Base-by-base conservation (phyloP, 208 protist species). In the Acanthamoeba healyi region DNA sequence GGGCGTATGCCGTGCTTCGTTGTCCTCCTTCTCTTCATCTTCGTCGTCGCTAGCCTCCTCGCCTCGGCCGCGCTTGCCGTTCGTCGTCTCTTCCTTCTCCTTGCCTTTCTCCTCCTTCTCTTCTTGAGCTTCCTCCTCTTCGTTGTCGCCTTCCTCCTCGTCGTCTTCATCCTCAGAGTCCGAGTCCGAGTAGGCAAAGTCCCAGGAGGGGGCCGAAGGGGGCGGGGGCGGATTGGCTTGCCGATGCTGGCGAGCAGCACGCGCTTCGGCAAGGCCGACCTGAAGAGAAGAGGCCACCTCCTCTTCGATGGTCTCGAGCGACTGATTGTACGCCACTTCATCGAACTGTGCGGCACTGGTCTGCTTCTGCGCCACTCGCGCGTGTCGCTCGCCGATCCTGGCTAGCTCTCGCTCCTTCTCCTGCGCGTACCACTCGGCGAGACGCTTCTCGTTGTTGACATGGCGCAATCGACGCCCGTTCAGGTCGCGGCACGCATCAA, bases 401-500 rank as follows among this genome's bases (percentile, higher is more conserved):
- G 34, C 54, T 22, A 46, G 38, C 24, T 91, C 56, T 12, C 84
- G 84, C 46, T 70, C 84, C 34, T 46, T 44, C 56, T 70, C 84
- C 5, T 87, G 42, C 5, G 79, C 79, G n/a, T 87, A 63, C 79
- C 79, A 87, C 44, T 87, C 79, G 0, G 79, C 84, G 15, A 91
- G n/a, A 0, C 44, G 17, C 56, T 70, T 63, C 22, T 91, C 84
- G 54, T 63, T 70, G 56, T 91, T 91, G 10, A 51, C 84, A 38
- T 91, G 84, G 54, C 84, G 84, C 56, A 91, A 36, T 29, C 84
- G 22, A 10, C 84, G 46, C 7, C 84, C 84, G 56, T 63, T 44
- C 10, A 91, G 32, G 24, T 91, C 84, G 36, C 84, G 84, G 56
- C 84, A 91, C 10, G 84, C 84, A 70, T 91, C 84, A 24, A 91